phyloP scores from a whole-genome alignment of 805 yeast genomes.

The Wickerhamomyces chaumierensis region DNA sequence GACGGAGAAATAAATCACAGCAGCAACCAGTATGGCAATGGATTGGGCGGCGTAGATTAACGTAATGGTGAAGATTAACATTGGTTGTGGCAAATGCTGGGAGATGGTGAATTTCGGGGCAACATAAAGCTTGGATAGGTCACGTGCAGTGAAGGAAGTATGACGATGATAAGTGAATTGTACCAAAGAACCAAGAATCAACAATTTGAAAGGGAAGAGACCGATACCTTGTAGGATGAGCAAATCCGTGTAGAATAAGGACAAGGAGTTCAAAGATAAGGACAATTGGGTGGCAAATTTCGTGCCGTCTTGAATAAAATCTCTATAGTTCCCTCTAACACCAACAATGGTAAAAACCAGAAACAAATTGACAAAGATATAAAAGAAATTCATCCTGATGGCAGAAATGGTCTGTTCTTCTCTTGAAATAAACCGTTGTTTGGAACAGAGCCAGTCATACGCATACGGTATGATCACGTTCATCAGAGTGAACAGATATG shows the following conservation, averaged over 20 bases:
- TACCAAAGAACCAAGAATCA: conserved; percentile 68
- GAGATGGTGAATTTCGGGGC: conserved; percentile 95
- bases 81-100: conserved; percentile 81
- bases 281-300: conserved; percentile 83
- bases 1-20: conserved; percentile 68
- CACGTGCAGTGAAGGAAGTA: conserved; percentile 73
- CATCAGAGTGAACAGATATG: conserved; percentile 78
- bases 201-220: conserved; percentile 79
- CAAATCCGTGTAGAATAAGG: conserved; percentile 84
- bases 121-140: conserved; percentile 58
- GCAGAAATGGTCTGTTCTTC: conserved; percentile 88
- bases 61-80: conserved; percentile 74
- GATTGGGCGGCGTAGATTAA: conserved; percentile 84
- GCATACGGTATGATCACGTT: conserved; percentile 78
- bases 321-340: conserved; percentile 75
- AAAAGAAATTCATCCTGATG: conserved; percentile 88
- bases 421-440: conserved; percentile 83
- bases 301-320: conserved; percentile 77
- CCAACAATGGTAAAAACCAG: conserved; percentile 91
- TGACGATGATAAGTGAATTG: conserved; percentile 59
- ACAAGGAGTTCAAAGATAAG: conserved; percentile 63
- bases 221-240: conserved; percentile 76
- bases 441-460: conserved; percentile 69
- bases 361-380: conserved; percentile 87
- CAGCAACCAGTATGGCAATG: conserved; percentile 76